Evolutionary conservation across 2,329 filamentous ascomycete genomes (phyloP).

Genomic region (Epichloe aotearoae): DNA sequence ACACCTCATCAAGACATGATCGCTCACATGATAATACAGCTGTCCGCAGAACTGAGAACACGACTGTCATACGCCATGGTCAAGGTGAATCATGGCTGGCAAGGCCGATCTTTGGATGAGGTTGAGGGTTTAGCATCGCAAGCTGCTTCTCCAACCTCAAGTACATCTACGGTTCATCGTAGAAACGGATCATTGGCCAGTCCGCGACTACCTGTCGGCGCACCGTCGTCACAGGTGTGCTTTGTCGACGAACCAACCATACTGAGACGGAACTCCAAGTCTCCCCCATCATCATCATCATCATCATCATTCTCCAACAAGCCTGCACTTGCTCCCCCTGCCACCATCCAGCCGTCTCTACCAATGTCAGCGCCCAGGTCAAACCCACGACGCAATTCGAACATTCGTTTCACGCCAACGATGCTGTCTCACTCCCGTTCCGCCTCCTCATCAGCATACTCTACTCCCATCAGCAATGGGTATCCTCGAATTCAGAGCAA

Average conservation of each 20-base stretch:
- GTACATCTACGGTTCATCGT: conserved; percentile 40
- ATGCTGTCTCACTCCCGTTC: conserved; percentile 37
- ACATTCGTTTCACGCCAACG: conserved; percentile 33
- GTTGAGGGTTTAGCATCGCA: conserved; percentile 63
- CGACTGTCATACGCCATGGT: conserved; percentile 87
- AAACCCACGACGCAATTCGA: conserved; percentile 37
- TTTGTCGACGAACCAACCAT: conserved; percentile 7
- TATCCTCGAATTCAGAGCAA: conserved; percentile 8
- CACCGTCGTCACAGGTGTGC: conserved; percentile 20
- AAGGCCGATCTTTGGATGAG: conserved; percentile 63
- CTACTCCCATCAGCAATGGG: conserved; percentile 16
- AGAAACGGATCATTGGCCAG: conserved; percentile 41
- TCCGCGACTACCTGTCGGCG: conserved; percentile 29
- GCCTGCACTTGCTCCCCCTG: conserved; percentile 38
- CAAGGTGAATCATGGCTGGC: conserved; percentile 85
- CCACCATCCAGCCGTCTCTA: conserved; percentile 38
- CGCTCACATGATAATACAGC: conserved; percentile 34
- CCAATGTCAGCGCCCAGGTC: conserved; percentile 17
- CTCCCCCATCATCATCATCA: conserved; percentile 21
- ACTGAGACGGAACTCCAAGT: conserved; percentile 18
- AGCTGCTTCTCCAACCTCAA: conserved; percentile 48
- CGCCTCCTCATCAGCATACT: conserved; percentile 30
- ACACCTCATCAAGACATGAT: background rate
- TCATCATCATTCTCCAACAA: conserved; percentile 19
- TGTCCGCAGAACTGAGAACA: conserved; percentile 67